Conservation (phyloP, 2,329 filamentous ascomycete genomes). For the Ustilaginoidea virens region DNA sequence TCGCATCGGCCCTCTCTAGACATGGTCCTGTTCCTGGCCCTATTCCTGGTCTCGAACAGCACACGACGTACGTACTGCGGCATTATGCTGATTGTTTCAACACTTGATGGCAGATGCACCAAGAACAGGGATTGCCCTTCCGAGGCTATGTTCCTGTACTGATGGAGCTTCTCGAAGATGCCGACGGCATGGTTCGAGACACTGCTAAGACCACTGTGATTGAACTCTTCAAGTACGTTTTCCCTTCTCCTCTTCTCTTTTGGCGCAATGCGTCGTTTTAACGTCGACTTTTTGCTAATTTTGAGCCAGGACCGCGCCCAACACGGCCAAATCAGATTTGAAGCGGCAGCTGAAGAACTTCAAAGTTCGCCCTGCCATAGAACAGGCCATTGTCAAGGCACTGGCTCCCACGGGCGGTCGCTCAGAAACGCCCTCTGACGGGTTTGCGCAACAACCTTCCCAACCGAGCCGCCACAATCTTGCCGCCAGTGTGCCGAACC, state of each 20-base stretch:
- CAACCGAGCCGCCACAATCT: constrained; percentile 27
- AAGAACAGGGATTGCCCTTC: constrained; percentile 65
- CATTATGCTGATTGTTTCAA: no score
- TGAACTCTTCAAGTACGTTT: constrained; percentile 61
- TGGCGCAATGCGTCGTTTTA: no score
- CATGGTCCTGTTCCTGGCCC: constrained; percentile 4
- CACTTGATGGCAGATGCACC: constrained; percentile 73
- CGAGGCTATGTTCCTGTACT: constrained; percentile 67
- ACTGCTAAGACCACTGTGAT: constrained; percentile 71
- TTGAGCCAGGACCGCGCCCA: constrained; percentile 50
- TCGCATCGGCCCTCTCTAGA: not conserved
- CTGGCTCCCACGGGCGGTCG: constrained; percentile 39
- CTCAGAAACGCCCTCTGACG: constrained; percentile 24
- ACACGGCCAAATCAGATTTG: constrained; percentile 72
- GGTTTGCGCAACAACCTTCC: constrained; percentile 16
- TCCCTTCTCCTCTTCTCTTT: no score
- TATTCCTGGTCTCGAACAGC: no score
- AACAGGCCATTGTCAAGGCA: constrained; percentile 62
- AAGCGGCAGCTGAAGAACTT: constrained; percentile 74
- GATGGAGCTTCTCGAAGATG: constrained; percentile 79
- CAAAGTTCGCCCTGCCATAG: constrained; percentile 76
- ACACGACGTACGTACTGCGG: no score
- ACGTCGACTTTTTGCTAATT: constrained; percentile 7
- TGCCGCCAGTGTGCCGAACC: constrained; percentile 35
- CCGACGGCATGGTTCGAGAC: constrained; percentile 76